Percentiles rank a stretch among this genome's conserved stretches.
Conservation (phyloP, 2,329 filamentous ascomycete genomes). For the Penicillium sp. region DNA sequence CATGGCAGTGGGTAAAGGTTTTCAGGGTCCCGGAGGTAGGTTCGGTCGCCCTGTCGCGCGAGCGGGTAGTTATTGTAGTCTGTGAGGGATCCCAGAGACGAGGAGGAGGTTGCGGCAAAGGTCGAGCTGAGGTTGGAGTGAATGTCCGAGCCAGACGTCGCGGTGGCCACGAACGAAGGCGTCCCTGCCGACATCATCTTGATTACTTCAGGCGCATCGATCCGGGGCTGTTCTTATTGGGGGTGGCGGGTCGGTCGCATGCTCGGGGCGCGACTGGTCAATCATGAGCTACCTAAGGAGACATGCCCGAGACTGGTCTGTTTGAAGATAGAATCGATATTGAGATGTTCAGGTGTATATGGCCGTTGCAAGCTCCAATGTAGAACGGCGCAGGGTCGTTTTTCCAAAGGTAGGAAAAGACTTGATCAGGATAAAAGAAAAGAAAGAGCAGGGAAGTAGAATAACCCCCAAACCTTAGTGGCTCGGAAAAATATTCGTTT, state of each 20-base stretch:
- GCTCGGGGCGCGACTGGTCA: slow-evolving; percentile 23
- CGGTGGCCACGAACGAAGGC: slow-evolving; percentile 28
- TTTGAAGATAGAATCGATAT: not conserved
- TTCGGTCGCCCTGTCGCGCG: slow-evolving; percentile 73
- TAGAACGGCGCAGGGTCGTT: not conserved
- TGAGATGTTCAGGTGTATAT: not conserved
- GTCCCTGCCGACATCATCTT: slow-evolving; percentile 36
- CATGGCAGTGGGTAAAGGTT: slow-evolving; percentile 82
- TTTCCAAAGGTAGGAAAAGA: not conserved
- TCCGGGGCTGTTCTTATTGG: slow-evolving; percentile 23
- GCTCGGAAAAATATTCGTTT: slow-evolving; percentile 24
- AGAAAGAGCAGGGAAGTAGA: not conserved
- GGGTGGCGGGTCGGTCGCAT: slow-evolving; percentile 29
- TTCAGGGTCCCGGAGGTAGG: slow-evolving; percentile 74
- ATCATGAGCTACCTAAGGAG: slow-evolving; percentile 22
- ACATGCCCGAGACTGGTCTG: slow-evolving; percentile 16
- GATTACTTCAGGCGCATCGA: slow-evolving; percentile 29
- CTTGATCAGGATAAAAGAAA: not conserved
- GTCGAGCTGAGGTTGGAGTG: slow-evolving; percentile 39
- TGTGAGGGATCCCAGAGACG: slow-evolving; percentile 38
- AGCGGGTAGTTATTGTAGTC: slow-evolving; percentile 59
- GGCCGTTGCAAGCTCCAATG: not conserved
- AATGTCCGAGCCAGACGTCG: slow-evolving; percentile 36
- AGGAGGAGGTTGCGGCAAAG: slow-evolving; percentile 38
- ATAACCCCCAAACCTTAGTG: slow-evolving; percentile 13